A percentile compares a stretch with the other conserved stretches of the same genome.
Conservation (phyloP, 2,329 filamentous ascomycete genomes). For the Diaporthe vexans region DNA sequence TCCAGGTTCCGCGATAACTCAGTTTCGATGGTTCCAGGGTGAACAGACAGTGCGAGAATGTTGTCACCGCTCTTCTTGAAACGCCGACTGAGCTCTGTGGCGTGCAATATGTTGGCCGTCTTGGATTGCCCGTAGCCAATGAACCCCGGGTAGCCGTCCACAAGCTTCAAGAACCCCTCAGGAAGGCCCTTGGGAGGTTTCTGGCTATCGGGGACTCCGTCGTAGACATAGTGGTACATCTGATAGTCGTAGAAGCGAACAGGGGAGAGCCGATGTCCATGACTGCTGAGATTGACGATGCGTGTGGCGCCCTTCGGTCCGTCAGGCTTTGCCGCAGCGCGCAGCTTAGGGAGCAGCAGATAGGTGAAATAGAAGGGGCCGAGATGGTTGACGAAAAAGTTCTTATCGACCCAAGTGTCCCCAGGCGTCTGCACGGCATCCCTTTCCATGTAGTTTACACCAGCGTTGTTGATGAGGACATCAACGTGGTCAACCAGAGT, state of each 20-base stretch:
- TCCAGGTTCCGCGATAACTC: constrained; percentile 48
- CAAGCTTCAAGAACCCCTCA: constrained; percentile 26
- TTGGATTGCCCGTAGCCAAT: constrained; percentile 63
- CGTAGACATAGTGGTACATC: constrained; percentile 55
- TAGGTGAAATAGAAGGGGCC: constrained; percentile 63
- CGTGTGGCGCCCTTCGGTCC: constrained; percentile 48
- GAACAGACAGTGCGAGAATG: constrained; percentile 37
- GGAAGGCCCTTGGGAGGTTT: constrained; percentile 32
- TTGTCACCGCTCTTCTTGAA: constrained; percentile 46
- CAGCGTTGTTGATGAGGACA: constrained; percentile 41
- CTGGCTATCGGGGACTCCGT: constrained; percentile 47
- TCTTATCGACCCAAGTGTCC: constrained; percentile 47
- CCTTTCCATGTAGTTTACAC: constrained; percentile 23
- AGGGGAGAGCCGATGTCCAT: constrained; percentile 54
- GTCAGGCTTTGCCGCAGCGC: constrained; percentile 49
- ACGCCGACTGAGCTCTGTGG: constrained; percentile 51
- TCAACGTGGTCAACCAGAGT: constrained; percentile 52
- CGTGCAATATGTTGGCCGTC: constrained; percentile 61
- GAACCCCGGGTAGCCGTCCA: constrained; percentile 50
- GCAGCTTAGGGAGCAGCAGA: constrained; percentile 58
- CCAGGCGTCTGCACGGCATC: constrained; percentile 38
- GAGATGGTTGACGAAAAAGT: constrained; percentile 62
- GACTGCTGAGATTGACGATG: constrained; percentile 58
- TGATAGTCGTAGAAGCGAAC: constrained; percentile 59
- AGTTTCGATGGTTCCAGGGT: constrained; percentile 37